Evolutionary conservation across 768 basidiomycete species (phyloP).

Genomic region (Calvatia gigantea): DNA sequence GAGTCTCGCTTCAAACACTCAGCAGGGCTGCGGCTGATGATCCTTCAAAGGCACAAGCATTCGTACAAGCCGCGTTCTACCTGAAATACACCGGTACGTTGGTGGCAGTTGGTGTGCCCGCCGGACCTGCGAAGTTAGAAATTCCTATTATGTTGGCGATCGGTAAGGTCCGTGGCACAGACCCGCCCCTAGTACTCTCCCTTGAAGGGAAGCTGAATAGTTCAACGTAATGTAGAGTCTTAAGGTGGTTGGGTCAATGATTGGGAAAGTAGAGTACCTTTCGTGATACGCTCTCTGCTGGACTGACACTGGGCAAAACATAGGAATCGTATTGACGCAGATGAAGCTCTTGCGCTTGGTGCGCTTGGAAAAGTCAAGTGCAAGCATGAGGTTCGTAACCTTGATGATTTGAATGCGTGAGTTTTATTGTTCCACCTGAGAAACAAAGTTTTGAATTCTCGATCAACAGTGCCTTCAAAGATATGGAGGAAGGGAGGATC

Average conservation of each 20-base stretch:
- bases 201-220: neutral
- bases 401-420: constrained; percentile 50
- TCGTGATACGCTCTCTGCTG: neutral
- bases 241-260: constrained; percentile 49
- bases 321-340: constrained; percentile 81
- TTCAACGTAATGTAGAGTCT: constrained; percentile 39
- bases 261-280: constrained; percentile 13
- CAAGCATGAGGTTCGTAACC: constrained; percentile 39
- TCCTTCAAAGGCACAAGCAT: constrained; percentile 29
- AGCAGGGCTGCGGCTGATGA: neutral
- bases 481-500: constrained; percentile 35
- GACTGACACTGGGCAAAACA: neutral
- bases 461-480: constrained; percentile 35
- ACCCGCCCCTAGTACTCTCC: neutral
- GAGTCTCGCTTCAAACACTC: too few relatives aligned
- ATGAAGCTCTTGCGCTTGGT: constrained; percentile 77
- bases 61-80: constrained; percentile 65
- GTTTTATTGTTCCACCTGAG: constrained; percentile 20
- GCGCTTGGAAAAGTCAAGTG: constrained; percentile 67
- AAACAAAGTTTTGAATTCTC: neutral
- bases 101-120: constrained; percentile 77
- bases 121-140: constrained; percentile 47
- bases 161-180: neutral
- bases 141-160: neutral
- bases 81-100: constrained; percentile 68